Percentiles rank a stretch among this genome's conserved stretches.
phyloP scores from a whole-genome alignment of 2,329 filamentous ascomycete genomes.

The Nemania abortiva region DNA sequence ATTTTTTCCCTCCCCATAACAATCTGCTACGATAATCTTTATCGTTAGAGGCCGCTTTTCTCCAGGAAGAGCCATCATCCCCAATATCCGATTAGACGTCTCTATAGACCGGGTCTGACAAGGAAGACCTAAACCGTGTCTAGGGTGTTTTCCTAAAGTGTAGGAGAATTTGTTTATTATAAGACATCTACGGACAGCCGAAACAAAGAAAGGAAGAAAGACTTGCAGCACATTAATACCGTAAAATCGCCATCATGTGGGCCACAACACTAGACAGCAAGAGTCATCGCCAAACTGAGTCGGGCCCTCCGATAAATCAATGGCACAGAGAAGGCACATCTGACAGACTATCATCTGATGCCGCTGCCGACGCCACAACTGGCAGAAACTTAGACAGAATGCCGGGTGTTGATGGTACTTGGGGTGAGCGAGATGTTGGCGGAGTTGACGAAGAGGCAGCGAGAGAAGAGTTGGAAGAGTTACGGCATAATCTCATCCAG shows the following conservation, averaged over 20 bases:
- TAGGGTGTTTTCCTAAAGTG: not conserved
- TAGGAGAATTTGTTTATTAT: not conserved
- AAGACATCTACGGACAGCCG: not conserved
- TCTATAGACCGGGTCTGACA: not conserved
- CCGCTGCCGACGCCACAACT: constrained; percentile 17
- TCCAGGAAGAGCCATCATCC: too few species aligned
- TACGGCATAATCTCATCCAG: constrained; percentile 53
- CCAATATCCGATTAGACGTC: not conserved
- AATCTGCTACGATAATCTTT: not conserved
- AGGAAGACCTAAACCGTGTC: not conserved
- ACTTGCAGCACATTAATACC: not conserved
- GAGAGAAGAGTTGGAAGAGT: constrained; percentile 53
- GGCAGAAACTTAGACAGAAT: constrained; percentile 13
- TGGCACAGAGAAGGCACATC: constrained; percentile 45
- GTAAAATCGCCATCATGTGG: constrained; percentile 49
- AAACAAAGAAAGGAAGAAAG: not conserved
- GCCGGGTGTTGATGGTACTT: constrained; percentile 48
- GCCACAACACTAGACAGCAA: constrained; percentile 50
- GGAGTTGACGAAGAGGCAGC: constrained; percentile 53
- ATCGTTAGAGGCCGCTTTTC: not conserved
- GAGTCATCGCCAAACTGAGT: constrained; percentile 51
- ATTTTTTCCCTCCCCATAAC: not conserved
- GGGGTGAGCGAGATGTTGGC: constrained; percentile 55
- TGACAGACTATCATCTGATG: constrained; percentile 10
- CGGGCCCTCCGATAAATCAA: constrained; percentile 46